Base-by-base conservation (phyloP, 1,284 basidiomycete genomes). In the Cryptococcus sp. region DNA sequence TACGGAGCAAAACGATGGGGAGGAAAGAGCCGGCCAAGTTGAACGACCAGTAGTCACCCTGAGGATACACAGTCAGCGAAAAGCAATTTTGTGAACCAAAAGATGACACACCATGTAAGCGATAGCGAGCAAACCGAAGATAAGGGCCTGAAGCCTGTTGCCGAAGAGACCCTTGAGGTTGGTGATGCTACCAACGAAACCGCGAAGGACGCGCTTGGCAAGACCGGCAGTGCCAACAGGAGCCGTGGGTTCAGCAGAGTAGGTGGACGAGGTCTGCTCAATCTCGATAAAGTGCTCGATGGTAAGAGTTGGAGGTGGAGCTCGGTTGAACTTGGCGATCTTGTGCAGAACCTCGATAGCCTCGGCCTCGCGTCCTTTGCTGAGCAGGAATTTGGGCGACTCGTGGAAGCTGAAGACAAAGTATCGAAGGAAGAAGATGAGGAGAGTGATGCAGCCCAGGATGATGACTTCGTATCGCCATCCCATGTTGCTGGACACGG, bases 371-470 rank as follows among this genome's bases (percentile, higher is more conserved):
- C 81, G 80, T 0, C 88, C 88, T 56, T 85, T 84, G 4, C 86
- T 84, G 72, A 91, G 83, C 38, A 92, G 82, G 73, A 81, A 89
- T 73, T 88, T 88, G 3, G 88, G 88, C 54, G 85, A 86, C 76
- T 91, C 89, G 49, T 85, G 79, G 46, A 91, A 82, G 25, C 82
- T 79, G 80, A 90, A 90, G 49, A 87, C 76, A 70, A 87, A 82
- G 79, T 89, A 88, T 29, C 88, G 87, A 43, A 86, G 69, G 47
- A 83, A 59, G 80, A 84, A 89, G 46, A 79, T 60, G 41, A 54
- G 40, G 3, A 76, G 56, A 3, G 72, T 74, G 57, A 73, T 57
- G 45, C 46, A 57, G 25, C 72, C 74, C 44, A 88, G 78, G 26
- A 85, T 43, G 53, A 89, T 86, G 50, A 88, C 62, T 3, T 58